These are phyloP conservation scores for Echium plantagineum DNA, from an alignment of 257 asterid species.

Conservation along the genomic window DNA sequence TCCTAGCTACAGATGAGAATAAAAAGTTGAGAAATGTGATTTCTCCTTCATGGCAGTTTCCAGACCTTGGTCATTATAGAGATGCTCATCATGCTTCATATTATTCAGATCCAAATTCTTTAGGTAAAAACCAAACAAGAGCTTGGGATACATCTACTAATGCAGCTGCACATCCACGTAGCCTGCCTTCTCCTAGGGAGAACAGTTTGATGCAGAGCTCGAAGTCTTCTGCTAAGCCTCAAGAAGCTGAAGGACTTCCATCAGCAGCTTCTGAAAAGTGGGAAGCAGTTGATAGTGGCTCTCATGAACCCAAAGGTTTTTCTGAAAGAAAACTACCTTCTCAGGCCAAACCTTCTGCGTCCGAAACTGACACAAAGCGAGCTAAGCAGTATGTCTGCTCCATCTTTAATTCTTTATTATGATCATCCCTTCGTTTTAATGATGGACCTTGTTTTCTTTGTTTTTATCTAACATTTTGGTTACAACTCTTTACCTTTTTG, in stretches of 20 bases:
- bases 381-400: conserved; percentile 80
- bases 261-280: conserved; percentile 37
- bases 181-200: conserved; percentile 44
- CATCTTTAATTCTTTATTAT: conserved; percentile 6
- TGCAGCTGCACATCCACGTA: conserved; percentile 34
- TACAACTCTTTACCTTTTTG: no score
- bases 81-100: conserved; percentile 37
- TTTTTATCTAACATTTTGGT: no score
- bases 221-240: conserved; percentile 32
- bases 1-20: conserved; percentile 12
- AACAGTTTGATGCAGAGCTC: conserved; percentile 24
- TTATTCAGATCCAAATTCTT: conserved; percentile 33
- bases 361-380: conserved; percentile 78
- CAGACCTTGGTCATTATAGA: conserved; percentile 43
- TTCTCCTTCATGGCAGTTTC: conserved; percentile 65
- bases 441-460: background rate
- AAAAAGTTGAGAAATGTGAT: conserved; percentile 20
- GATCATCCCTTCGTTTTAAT: background rate
- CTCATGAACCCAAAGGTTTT: conserved; percentile 40
- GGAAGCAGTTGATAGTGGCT: conserved; percentile 39
- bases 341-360: conserved; percentile 36
- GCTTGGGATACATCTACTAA: conserved; percentile 46
- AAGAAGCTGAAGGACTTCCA: conserved; percentile 43
- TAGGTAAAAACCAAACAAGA: conserved; percentile 37
- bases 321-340: conserved; percentile 48